A percentile compares a stretch with the other conserved stretches of the same genome.
Evolutionary conservation across 345 rosid genomes (phyloP).

Genomic region (Gossypium bickii): DNA sequence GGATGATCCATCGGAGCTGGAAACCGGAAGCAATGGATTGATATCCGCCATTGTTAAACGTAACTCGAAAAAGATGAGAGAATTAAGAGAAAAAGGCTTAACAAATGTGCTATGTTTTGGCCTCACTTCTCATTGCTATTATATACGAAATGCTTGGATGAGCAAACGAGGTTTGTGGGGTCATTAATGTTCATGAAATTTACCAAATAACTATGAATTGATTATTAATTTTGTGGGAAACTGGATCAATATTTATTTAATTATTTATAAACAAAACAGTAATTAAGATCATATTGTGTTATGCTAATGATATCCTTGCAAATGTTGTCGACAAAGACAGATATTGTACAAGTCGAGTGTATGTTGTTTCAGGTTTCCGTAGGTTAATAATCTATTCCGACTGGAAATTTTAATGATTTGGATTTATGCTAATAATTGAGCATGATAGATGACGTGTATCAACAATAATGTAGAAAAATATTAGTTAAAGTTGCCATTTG

Average conservation of each 20-base stretch:
- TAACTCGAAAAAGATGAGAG: not conserved
- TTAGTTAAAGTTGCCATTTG: not conserved
- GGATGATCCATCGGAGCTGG: constrained; percentile 13
- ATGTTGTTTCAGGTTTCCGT: not conserved
- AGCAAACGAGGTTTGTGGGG: not conserved
- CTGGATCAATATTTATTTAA: too few relatives aligned
- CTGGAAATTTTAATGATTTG: not conserved
- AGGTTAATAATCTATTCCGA: not conserved
- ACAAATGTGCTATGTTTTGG: not conserved
- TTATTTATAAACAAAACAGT: too few relatives aligned
- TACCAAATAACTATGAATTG: not conserved
- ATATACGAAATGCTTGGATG: not conserved
- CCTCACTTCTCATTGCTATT: not conserved
- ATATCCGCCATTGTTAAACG: constrained; percentile 20
- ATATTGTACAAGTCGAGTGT: not conserved
- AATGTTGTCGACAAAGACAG: not conserved
- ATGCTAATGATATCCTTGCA: not conserved
- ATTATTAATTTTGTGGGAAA: not conserved
- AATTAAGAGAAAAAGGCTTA: not conserved
- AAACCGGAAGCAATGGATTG: constrained; percentile 11
- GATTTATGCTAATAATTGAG: not conserved
- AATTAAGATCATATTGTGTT: not conserved
- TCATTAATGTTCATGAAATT: not conserved
- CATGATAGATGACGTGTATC: not conserved
- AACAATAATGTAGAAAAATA: not conserved